A percentile compares a stretch with the other conserved stretches of the same genome.
Evolutionary conservation across 306 rosid genomes (phyloP).

Genomic region (Lithocarpus polystachyus): DNA sequence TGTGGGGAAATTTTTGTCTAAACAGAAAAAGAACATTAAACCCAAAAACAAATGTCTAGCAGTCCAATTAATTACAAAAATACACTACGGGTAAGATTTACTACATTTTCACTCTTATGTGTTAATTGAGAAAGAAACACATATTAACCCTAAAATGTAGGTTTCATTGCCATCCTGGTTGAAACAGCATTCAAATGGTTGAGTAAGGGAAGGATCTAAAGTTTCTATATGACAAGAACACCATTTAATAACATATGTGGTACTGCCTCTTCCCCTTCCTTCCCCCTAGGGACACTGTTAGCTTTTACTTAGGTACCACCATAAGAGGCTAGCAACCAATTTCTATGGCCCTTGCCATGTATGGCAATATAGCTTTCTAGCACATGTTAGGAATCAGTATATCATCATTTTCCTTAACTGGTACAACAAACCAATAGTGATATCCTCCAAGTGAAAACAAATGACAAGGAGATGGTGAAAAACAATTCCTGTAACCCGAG

Average conservation of each 20-base stretch:
- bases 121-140: background rate
- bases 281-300: background rate
- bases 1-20: background rate
- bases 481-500: background rate
- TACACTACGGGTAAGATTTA: background rate
- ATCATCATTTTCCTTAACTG: background rate
- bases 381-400: background rate
- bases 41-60: background rate
- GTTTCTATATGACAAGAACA: background rate
- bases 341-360: background rate
- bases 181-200: background rate
- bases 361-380: background rate
- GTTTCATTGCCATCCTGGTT: background rate
- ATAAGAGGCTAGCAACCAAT: background rate
- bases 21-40: background rate
- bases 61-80: background rate
- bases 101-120: background rate
- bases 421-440: background rate
- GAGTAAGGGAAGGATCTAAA: too few relatives aligned
- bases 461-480: background rate
- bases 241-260: background rate
- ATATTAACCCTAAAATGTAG: background rate
- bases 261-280: background rate
- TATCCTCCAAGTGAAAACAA: background rate
- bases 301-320: background rate